phyloP scores from a whole-genome alignment of 1,284 basidiomycete genomes.

The Cutaneotrichosporon sp. region DNA sequence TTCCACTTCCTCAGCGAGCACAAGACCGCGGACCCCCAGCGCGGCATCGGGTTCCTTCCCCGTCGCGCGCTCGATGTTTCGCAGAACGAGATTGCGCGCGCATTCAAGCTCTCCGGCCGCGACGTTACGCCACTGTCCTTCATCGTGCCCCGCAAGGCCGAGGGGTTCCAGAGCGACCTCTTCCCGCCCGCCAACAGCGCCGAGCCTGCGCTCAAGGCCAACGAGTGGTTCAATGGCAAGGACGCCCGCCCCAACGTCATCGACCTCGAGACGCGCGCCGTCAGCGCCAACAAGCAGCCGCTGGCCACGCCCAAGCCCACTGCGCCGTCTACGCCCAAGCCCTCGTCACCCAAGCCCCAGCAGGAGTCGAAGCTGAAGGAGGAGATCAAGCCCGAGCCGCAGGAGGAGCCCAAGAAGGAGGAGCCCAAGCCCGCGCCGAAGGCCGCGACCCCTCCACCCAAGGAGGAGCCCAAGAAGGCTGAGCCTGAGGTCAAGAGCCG shows the following conservation, averaged over 20 bases:
- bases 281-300: slow-evolving; percentile 51
- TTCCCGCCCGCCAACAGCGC: slow-evolving; percentile 85
- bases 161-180: slow-evolving; percentile 61
- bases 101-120: slow-evolving; percentile 80
- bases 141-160: slow-evolving; percentile 80
- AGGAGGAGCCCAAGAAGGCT: slow-evolving; percentile 15
- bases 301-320: slow-evolving; percentile 43
- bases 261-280: slow-evolving; percentile 56
- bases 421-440: slow-evolving; percentile 22
- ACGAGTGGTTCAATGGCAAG: slow-evolving; percentile 86
- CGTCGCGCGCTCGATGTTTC: slow-evolving; percentile 81
- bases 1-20: slow-evolving; percentile 80
- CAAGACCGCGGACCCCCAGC: slow-evolving; percentile 81
- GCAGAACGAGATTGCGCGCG: slow-evolving; percentile 94
- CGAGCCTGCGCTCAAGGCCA: slow-evolving; percentile 75
- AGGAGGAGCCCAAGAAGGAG: slow-evolving; percentile 28
- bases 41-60: slow-evolving; percentile 94
- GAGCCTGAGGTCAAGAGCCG: slow-evolving; percentile 33
- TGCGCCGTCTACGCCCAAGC: slow-evolving; percentile 8
- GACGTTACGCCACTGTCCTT: slow-evolving; percentile 87
- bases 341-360: slow-evolving; percentile 4
- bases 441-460: slow-evolving; percentile 7
- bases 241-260: slow-evolving; percentile 67
- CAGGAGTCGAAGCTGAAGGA: slow-evolving; percentile 5
- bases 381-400: slow-evolving; percentile 26